These are phyloP conservation scores for Barnettozyma hawaiiensis DNA, from an alignment of 1,139 yeast species.

Conservation along the genomic window DNA sequence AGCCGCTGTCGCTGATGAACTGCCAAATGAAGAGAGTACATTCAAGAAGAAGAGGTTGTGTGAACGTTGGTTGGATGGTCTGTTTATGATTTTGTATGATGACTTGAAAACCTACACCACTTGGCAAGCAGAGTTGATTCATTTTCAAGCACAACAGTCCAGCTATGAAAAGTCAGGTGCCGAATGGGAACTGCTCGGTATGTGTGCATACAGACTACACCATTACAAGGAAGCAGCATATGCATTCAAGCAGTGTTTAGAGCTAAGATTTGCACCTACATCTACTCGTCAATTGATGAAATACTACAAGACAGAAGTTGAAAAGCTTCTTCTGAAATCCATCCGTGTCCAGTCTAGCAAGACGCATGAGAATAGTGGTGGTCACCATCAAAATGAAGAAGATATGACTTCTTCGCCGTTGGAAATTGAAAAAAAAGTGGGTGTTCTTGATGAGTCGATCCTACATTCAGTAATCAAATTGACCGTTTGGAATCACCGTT, in stretches of 20 bases:
- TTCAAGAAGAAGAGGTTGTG: constrained; percentile 64
- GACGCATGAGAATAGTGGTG: constrained; percentile 12
- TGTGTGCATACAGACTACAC: constrained; percentile 76
- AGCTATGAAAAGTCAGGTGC: constrained; percentile 72
- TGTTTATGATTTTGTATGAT: constrained; percentile 87
- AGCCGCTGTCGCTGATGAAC: background rate
- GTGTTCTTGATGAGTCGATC: constrained; percentile 53
- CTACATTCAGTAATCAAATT: constrained; percentile 70
- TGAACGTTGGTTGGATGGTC: constrained; percentile 94
- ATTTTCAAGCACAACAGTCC: constrained; percentile 77
- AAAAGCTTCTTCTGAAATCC: constrained; percentile 12
- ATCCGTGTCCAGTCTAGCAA: constrained; percentile 5
- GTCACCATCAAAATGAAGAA: constrained; percentile 3
- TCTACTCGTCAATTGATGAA: constrained; percentile 72
- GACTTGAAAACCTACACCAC: constrained; percentile 86
- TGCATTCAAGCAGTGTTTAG: constrained; percentile 72
- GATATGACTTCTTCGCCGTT: constrained; percentile 29
- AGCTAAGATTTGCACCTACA: constrained; percentile 73
- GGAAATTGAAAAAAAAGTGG: constrained; percentile 37
- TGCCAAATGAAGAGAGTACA: constrained; percentile 4
- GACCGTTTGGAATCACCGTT: constrained; percentile 92
- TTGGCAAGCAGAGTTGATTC: constrained; percentile 91
- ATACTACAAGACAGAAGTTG: constrained; percentile 42
- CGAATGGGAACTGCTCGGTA: constrained; percentile 94
- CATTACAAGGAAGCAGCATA: constrained; percentile 80